These are phyloP conservation scores for Cyberlindnera samutprakarnensis DNA, from an alignment of 805 yeast species.

Conservation along the genomic window DNA sequence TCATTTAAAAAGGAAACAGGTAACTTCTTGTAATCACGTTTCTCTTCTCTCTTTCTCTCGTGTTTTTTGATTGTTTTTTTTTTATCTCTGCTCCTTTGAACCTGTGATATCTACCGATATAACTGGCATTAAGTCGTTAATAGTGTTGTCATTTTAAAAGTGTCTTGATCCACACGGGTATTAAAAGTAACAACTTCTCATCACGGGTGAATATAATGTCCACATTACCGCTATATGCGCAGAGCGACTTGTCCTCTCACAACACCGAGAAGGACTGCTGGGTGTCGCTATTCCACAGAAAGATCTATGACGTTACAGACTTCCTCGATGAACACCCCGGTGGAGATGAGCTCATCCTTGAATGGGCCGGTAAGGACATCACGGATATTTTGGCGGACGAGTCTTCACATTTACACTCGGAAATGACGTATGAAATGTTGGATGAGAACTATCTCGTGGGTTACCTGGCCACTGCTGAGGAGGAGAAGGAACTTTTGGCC, in stretches of 20 bases:
- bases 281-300: constrained; percentile 75
- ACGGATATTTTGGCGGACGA: constrained; percentile 74
- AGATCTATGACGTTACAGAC: constrained; percentile 74
- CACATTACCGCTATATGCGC: constrained; percentile 56
- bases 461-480: constrained; percentile 72
- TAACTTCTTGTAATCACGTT: too few relatives aligned
- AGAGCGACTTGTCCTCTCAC: constrained; percentile 45
- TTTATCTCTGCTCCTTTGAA: too few relatives aligned
- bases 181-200: too few relatives aligned
- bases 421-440: constrained; percentile 77
- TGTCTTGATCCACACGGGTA: too few relatives aligned
- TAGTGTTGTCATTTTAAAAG: too few relatives aligned
- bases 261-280: constrained; percentile 50
- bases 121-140: too few relatives aligned
- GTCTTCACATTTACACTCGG: constrained; percentile 71
- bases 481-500: constrained; percentile 61
- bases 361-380: constrained; percentile 78
- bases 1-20: too few relatives aligned
- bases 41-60: too few relatives aligned
- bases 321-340: constrained; percentile 58
- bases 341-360: constrained; percentile 75
- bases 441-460: constrained; percentile 78
- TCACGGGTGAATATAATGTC: too few relatives aligned
- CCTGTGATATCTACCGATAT: too few relatives aligned
- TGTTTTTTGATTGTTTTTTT: too few relatives aligned